A percentile compares a stretch with the other conserved stretches of the same genome.
phyloP scores from a whole-genome alignment of 352 stramenopile species.

The Globisporangium ultimum region DNA sequence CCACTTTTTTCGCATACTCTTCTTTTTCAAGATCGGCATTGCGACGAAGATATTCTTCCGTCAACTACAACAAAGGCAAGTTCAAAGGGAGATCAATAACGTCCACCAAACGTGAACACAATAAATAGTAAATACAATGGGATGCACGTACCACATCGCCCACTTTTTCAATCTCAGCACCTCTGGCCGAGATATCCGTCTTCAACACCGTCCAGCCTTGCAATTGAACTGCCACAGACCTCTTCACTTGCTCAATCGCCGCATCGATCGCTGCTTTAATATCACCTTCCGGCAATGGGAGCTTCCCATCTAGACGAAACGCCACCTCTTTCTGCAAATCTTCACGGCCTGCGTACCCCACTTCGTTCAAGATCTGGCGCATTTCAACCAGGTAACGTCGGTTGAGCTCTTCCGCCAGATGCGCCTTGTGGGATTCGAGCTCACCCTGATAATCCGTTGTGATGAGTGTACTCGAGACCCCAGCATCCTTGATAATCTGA shows the following conservation, averaged over 20 bases:
- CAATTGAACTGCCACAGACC: conserved; percentile 42
- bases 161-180: conserved; percentile 65
- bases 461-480: conserved; percentile 27
- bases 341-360: conserved; percentile 56
- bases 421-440: conserved; percentile 58
- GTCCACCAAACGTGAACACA: not conserved
- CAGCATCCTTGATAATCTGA: conserved; percentile 19
- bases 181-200: conserved; percentile 57
- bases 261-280: conserved; percentile 62
- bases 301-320: conserved; percentile 61
- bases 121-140: not conserved
- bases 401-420: conserved; percentile 64
- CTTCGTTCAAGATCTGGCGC: conserved; percentile 68
- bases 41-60: conserved; percentile 61
- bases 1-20: conserved; percentile 48
- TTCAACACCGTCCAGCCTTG: conserved; percentile 76
- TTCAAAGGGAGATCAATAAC: too few relatives aligned
- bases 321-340: conserved; percentile 61
- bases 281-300: conserved; percentile 56
- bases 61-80: conserved; percentile 31
- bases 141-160: conserved; percentile 57
- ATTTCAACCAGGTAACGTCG: conserved; percentile 78
- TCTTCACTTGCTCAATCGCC: conserved; percentile 52
- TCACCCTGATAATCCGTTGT: conserved; percentile 48
- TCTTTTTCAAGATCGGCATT: conserved; percentile 67